Base-by-base conservation (phyloP, 2,329 filamentous ascomycete genomes). In the Fusarium circinatum region DNA sequence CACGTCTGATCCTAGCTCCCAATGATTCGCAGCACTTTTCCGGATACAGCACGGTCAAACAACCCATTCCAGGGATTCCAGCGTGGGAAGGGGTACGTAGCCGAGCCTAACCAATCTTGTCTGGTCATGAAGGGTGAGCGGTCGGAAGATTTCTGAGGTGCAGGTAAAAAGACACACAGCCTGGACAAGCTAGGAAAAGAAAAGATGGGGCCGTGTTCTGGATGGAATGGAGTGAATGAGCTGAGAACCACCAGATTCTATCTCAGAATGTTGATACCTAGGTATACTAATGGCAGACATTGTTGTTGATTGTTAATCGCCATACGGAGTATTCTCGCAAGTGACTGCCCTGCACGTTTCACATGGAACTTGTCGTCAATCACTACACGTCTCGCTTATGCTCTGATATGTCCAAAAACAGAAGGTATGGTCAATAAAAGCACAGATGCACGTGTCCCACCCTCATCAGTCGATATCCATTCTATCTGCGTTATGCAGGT, bases 401-500 rank as follows among this genome's bases (percentile, higher is more conserved):
- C 47, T 61, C 49, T 55, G 28, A 63, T 39, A 54, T 39, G 28
- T 48, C 38, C 62, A 30, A 59, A 71, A 54, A 39, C 45, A 71
- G 62, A 71, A 71, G 68, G 60, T 62, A 58, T 30, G 39, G 51
- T 48, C 34, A 44, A 36, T 34, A 54, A 49, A 42, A 48, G 55
- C 34, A 38, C 47, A 39, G 48, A 30, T 60, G 70, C 67, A 74
- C 62, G 67, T 76, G 70, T 74, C 67, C 70, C 66, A 70, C 54
- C 58, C 54, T 52, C 63, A 66, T 52, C 66, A 66, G 62, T 52
- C 32, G 59, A 61, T 57, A 65, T 70, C 42, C 54, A 39, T 70
- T 48, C 38, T 60, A 63, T 73, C 68, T 68, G 63, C 75, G 57
- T 70, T 30, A 74, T 77, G 75, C 75, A 77, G 75, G 75, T 77